Base-by-base conservation (phyloP, 108 stramenopile genomes). In the Discostella pseudostelligera region DNA sequence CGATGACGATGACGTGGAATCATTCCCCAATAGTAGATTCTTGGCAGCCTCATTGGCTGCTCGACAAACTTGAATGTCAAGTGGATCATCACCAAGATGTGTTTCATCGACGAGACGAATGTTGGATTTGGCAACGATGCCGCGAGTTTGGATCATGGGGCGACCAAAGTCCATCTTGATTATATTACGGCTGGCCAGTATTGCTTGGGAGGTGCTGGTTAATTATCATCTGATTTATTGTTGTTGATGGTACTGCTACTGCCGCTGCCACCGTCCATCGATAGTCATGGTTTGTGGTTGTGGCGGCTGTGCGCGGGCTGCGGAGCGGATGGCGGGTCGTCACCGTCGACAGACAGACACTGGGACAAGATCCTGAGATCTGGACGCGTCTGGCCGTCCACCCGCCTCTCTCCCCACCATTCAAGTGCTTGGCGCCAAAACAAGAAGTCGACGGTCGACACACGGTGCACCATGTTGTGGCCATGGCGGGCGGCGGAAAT, bases 1-100 rank as follows among this genome's bases (percentile, higher is more conserved):
- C 20, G 17, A 20, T 21, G 48, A 4, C 48, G 24, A 14, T 60
- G 65, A 20, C 24, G 39, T 25, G 14, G 71, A 35, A 29, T 84
- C 84, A 47, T 74, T 74, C 24, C 74, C 73, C n/a, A 90, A 61
- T 28, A 93, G 81, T 44, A 88, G 51, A 70, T 85, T 83, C 28
- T 53, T 54, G 1, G 89, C 89, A 42, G 89, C 92, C 35, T 86
- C 69, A 55, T 93, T 93, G 24, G 92, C 87, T 10, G 80, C 73
- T 26, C 42, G 56, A 32, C 74, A 76, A 3, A 76, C 62, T 32
- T 59, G 20, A 22, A 62, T 29, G 29, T 76, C 74, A 20, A 76
- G 47, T 11, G 67, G 56, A 22, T 76, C 74, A 26, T 68, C 49
- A 19, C 67, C 74, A 8, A 76, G 56, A 44, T 68, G 62, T 6